A percentile compares a stretch with the other conserved stretches of the same genome.
phyloP scores from a whole-genome alignment of 345 rosid genomes.

The Crucihimalaya himalaica region DNA sequence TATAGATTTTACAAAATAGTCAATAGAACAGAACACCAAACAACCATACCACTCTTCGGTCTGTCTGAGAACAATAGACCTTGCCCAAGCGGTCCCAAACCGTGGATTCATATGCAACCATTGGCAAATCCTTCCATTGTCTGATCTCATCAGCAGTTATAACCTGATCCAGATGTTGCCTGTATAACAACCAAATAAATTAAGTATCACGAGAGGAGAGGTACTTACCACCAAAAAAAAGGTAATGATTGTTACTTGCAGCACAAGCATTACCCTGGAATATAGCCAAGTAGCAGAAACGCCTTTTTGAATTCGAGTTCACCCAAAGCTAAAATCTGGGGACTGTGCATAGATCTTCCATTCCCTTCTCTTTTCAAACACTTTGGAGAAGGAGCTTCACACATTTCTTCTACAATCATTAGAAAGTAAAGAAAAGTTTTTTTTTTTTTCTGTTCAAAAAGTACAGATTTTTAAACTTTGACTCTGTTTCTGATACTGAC shows the following conservation, averaged over 20 bases:
- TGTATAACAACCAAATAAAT: constrained; percentile 17
- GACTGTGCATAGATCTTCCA: constrained; percentile 24
- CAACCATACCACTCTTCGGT: constrained; percentile 24
- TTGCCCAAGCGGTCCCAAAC: constrained; percentile 49
- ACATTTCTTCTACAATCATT: constrained; percentile 21
- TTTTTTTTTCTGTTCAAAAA: not conserved
- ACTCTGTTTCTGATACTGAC: too few species aligned
- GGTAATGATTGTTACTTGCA: too few species aligned
- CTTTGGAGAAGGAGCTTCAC: constrained; percentile 24
- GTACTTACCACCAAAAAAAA: not conserved
- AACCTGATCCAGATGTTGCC: constrained; percentile 43
- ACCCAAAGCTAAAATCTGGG: constrained; percentile 52
- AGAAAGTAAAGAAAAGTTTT: not conserved
- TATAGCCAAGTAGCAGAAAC: constrained; percentile 61
- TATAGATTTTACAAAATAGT: not conserved
- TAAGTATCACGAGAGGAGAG: not conserved
- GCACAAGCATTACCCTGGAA: constrained; percentile 52
- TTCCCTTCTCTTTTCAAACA: constrained; percentile 9
- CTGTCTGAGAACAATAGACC: not conserved
- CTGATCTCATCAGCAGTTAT: constrained; percentile 47
- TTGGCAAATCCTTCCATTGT: constrained; percentile 43
- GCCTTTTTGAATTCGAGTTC: constrained; percentile 66
- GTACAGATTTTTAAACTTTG: too few species aligned
- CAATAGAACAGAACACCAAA: not conserved
- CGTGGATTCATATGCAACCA: constrained; percentile 51